Base-by-base conservation (phyloP, 306 rosid genomes). In the Vicia villosa region DNA sequence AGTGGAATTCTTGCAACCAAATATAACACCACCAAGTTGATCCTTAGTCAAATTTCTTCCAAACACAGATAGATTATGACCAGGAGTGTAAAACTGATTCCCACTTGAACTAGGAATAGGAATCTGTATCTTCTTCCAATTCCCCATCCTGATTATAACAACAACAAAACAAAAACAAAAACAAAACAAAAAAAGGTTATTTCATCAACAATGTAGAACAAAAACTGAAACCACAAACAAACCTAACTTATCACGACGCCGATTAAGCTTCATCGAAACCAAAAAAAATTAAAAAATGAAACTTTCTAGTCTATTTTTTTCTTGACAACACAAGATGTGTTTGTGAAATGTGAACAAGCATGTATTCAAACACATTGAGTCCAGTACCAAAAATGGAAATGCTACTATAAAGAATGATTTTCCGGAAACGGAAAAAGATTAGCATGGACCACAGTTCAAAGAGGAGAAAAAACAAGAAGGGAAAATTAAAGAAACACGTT, bases 11-110 rank as follows among this genome's bases (percentile, higher is more conserved):
- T 71, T 94, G 86, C 92, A 85, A 17, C 98, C 97, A 80, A 94
- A 90, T 59, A 90, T 77, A 61, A 88, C 95, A 3, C 96, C 88
- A 10, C 99, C 99, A 56, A 94, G 99, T 67, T 88, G 70, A 68
- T 69, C 63, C 72, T 77, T 86, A 5, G 6, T 20, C 96, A 94
- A 84, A 75, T 87, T 88, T 81, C 96, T 87, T 51, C 80, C 69
- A 19, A 16, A 38, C 41, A 32, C 8, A 1, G 71, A 47, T 2
- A n/a, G 10, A 65, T 69, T 79, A 13, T 87, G 7, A 61, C 64
- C 72, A 20, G 86, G 37, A 55, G 64, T 1, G 52, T 74, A 8
- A 68, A 79, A 14, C 21, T n/a, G 54, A 20, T 2, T 62, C 59
- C 63, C 86, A 52, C 15, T 36, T 26, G 10, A 47, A 49, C 36